These are phyloP conservation scores for Silene vulgaris DNA, from an alignment of 179 eudicot species.

Conservation along the genomic window DNA sequence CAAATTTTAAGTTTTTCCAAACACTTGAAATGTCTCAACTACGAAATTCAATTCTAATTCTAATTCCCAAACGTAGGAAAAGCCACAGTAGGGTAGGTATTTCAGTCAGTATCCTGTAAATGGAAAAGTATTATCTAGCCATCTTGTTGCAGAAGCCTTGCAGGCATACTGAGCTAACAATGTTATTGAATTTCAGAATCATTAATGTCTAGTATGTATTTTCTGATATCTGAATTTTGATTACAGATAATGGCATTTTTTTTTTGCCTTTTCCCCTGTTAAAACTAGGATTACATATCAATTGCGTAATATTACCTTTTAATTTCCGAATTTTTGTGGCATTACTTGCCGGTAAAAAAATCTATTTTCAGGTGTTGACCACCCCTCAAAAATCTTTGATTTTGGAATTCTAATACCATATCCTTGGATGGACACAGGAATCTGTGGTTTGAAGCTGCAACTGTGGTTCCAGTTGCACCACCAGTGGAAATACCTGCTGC, in stretches of 20 bases:
- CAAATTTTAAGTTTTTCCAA: too few relatives aligned
- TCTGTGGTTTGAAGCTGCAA: conserved; percentile 82
- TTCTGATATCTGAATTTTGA: neutral
- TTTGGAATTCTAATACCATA: neutral
- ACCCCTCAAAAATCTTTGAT: neutral
- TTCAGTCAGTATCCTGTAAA: neutral
- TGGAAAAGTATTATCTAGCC: neutral
- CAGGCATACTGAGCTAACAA: neutral
- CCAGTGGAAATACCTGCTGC: conserved; percentile 73
- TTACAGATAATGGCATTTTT: neutral
- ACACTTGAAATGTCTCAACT: too few relatives aligned
- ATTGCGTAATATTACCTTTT: neutral
- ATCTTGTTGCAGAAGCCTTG: neutral
- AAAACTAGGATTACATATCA: neutral
- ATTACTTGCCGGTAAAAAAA: too few relatives aligned
- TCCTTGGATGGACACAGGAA: conserved; percentile 3
- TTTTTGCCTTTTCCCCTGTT: neutral
- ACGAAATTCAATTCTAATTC: too few relatives aligned
- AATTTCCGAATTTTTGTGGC: neutral
- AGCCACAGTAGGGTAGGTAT: too few relatives aligned
- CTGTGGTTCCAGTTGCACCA: conserved; percentile 91
- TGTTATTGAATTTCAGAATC: neutral
- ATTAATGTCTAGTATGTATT: neutral
- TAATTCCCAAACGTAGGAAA: too few relatives aligned
- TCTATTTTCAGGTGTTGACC: too few relatives aligned